A percentile compares a stretch with the other conserved stretches of the same genome.
These are phyloP conservation scores for Didymosphaeria variabile DNA, from an alignment of 2,329 filamentous ascomycete species.

Conservation along the genomic window DNA sequence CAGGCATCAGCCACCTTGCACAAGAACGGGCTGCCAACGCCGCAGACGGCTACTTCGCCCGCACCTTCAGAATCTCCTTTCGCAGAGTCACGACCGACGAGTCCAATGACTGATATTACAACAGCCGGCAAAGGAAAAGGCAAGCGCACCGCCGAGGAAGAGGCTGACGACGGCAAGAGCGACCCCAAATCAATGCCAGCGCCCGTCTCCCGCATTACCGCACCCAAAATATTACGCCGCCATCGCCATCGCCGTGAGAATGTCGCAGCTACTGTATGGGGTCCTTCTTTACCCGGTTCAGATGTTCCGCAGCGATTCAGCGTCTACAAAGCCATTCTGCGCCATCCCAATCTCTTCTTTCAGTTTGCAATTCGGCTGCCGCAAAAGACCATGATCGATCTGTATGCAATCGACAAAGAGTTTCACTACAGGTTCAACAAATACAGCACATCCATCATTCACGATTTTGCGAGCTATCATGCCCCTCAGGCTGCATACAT, in stretches of 20 bases:
- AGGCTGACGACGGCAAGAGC: background rate
- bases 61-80: background rate
- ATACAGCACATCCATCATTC: constrained; percentile 65
- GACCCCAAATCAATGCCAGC: background rate
- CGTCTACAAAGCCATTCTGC: constrained; percentile 46
- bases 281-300: constrained; percentile 16
- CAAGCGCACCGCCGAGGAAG: constrained; percentile 33
- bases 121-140: constrained; percentile 24
- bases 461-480: constrained; percentile 62
- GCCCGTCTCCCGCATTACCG: constrained; percentile 12
- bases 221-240: constrained; percentile 33
- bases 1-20: constrained; percentile 1
- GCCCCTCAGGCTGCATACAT: constrained; percentile 65
- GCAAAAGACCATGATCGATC: constrained; percentile 31
- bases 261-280: constrained; percentile 33
- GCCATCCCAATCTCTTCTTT: constrained; percentile 49
- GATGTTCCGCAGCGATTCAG: constrained; percentile 32
- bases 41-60: background rate
- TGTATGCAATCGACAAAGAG: constrained; percentile 52
- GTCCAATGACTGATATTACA: constrained; percentile 15
- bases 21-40: background rate
- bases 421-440: constrained; percentile 55
- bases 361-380: constrained; percentile 41
- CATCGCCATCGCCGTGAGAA: constrained; percentile 34
- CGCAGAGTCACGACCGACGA: background rate